A percentile compares a stretch with the other conserved stretches of the same genome.
These are phyloP conservation scores for Stachybotrys echinatus DNA, from an alignment of 2,329 filamentous ascomycete species.

Conservation along the genomic window DNA sequence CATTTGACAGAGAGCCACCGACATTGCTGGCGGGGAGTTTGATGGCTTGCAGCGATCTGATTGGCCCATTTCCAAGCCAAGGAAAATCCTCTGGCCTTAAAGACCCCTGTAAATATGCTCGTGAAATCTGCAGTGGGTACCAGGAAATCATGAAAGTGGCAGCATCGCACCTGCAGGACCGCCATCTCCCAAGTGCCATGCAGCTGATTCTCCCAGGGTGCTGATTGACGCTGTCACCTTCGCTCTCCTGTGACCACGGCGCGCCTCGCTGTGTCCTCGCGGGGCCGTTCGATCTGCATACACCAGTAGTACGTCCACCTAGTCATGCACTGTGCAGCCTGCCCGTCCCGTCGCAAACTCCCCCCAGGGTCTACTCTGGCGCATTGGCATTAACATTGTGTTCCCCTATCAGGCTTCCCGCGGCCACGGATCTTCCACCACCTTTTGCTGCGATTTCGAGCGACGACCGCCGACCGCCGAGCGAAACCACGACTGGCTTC, in stretches of 20 bases:
- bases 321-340: too few relatives aligned
- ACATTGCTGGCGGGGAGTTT: not conserved
- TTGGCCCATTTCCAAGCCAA: not conserved
- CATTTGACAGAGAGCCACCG: not conserved
- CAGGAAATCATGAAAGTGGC: not conserved
- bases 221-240: not conserved
- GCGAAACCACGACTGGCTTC: too few relatives aligned
- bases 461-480: not conserved
- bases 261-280: not conserved
- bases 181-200: not conserved
- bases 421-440: too few relatives aligned
- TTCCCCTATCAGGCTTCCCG: not conserved
- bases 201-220: not conserved
- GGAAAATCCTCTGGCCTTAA: not conserved
- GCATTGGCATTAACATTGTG: not conserved
- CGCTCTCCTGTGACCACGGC: not conserved
- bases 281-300: too few relatives aligned
- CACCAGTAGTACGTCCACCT: too few relatives aligned
- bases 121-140: not conserved
- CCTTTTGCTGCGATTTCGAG: not conserved
- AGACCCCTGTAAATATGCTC: not conserved
- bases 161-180: not conserved
- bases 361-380: not conserved
- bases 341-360: not conserved
- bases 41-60: not conserved